A percentile compares a stretch with the other conserved stretches of the same genome.
phyloP scores from a whole-genome alignment of 257 asterid species.

The Euphrasia confusa region DNA sequence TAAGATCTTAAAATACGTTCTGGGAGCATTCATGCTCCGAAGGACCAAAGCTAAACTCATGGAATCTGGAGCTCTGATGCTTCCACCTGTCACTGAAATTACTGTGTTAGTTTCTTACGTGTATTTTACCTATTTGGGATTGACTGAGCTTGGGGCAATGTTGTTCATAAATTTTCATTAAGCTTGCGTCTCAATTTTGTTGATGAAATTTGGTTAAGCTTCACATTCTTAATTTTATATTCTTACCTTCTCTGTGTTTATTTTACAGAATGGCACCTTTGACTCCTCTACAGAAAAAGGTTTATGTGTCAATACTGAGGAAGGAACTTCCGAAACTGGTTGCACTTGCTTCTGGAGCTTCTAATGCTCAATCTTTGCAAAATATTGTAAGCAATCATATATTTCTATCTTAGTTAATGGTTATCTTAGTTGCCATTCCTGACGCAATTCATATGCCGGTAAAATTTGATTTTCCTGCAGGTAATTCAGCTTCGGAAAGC shows the following conservation, averaged over 20 bases:
- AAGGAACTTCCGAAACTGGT: slow-evolving; percentile 84
- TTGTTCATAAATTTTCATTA: neutral
- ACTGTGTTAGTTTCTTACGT: slow-evolving; percentile 66
- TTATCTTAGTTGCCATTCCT: slow-evolving; percentile 7
- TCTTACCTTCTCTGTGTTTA: neutral
- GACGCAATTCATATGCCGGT: slow-evolving; percentile 23
- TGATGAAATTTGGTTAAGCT: neutral
- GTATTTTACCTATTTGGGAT: slow-evolving; percentile 10
- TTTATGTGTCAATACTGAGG: slow-evolving; percentile 76
- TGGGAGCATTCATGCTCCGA: slow-evolving; percentile 94
- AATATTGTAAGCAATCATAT: slow-evolving; percentile 56
- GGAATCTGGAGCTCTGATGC: slow-evolving; percentile 64
- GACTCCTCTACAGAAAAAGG: slow-evolving; percentile 74
- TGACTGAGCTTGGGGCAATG: slow-evolving; percentile 13
- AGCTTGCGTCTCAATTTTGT: neutral
- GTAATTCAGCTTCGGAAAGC: slow-evolving; percentile 95
- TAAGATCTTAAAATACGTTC: slow-evolving; percentile 57
- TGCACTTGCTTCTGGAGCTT: slow-evolving; percentile 75
- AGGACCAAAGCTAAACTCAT: slow-evolving; percentile 82
- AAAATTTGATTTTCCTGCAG: slow-evolving; percentile 41
- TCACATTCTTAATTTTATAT: neutral
- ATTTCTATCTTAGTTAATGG: neutral
- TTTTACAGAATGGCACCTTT: slow-evolving; percentile 74
- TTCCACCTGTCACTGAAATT: slow-evolving; percentile 87
- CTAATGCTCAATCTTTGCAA: slow-evolving; percentile 64